These are phyloP conservation scores for Dendrobium officinale DNA, from an alignment of 106 monocot species.

Conservation along the genomic window DNA sequence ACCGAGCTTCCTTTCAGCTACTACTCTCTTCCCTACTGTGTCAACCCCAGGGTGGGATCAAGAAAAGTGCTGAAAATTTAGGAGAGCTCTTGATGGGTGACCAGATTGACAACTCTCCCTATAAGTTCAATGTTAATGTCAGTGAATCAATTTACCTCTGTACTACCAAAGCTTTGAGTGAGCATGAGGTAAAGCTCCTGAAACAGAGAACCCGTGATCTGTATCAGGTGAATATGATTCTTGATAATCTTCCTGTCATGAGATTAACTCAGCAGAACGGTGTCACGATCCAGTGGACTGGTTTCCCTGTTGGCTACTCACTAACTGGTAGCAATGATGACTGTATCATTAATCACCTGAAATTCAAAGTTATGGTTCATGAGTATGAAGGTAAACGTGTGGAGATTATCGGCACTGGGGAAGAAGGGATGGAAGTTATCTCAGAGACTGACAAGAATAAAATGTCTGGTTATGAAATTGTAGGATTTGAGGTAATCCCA, in stretches of 20 bases:
- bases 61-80: slow-evolving; percentile 18
- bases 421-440: slow-evolving; percentile 7
- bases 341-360: slow-evolving; percentile 6
- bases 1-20: slow-evolving; percentile 26
- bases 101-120: slow-evolving; percentile 23
- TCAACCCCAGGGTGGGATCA: slow-evolving; percentile 11
- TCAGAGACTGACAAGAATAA: slow-evolving; percentile 14
- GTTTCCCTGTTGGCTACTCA: slow-evolving; percentile 5
- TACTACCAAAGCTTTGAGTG: slow-evolving; percentile 17
- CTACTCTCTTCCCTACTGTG: slow-evolving; percentile 24
- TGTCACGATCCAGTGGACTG: background rate
- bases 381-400: slow-evolving; percentile 3
- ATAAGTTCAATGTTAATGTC: slow-evolving; percentile 23
- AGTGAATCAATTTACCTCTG: slow-evolving; percentile 27
- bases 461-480: slow-evolving; percentile 25
- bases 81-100: slow-evolving; percentile 28
- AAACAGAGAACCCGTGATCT: slow-evolving; percentile 8
- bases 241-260: slow-evolving; percentile 7
- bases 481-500: slow-evolving; percentile 27
- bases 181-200: slow-evolving; percentile 7
- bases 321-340: background rate
- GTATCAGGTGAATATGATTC: slow-evolving; percentile 13
- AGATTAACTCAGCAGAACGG: slow-evolving; percentile 6
- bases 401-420: slow-evolving; percentile 9
- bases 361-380: slow-evolving; percentile 8